phyloP scores from a whole-genome alignment of 108 stramenopile genomes.

The Nitzschia sp. region DNA sequence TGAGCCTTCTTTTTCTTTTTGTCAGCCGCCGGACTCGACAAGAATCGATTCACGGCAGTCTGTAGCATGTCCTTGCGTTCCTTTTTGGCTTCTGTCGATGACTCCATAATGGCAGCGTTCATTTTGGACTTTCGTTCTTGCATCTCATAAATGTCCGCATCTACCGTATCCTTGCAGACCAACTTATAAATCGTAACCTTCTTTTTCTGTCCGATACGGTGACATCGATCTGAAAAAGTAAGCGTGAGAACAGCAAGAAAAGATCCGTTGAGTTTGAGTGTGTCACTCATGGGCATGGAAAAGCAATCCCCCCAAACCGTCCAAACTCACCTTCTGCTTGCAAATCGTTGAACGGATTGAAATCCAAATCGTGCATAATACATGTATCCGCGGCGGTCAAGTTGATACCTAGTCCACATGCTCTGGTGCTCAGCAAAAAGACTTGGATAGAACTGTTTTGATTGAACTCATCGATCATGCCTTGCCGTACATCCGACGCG shows the following conservation, averaged over 20 bases:
- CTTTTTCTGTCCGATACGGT: conserved; percentile 81
- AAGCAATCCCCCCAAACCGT: too few species aligned
- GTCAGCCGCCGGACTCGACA: too few species aligned
- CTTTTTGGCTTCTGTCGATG: conserved; percentile 37
- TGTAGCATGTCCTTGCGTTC: conserved; percentile 36
- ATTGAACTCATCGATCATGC: conserved; percentile 77
- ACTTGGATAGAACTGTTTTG: conserved; percentile 58
- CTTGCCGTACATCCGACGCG: conserved; percentile 71
- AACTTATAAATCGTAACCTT: conserved; percentile 75
- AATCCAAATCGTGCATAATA: conserved; percentile 96
- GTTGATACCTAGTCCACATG: conserved; percentile 67
- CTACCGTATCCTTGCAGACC: conserved; percentile 72
- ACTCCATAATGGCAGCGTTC: conserved; percentile 79
- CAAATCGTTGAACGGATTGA: conserved; percentile 96
- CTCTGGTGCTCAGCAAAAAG: conserved; percentile 82
- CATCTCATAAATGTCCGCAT: conserved; percentile 79
- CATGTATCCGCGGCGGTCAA: conserved; percentile 94
- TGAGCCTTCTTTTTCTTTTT: too few species aligned
- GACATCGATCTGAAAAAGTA: conserved; percentile 34
- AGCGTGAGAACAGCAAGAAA: neutral
- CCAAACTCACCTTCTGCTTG: conserved; percentile 88
- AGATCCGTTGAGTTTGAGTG: conserved; percentile 14
- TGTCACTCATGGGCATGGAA: too few species aligned
- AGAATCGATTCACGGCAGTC: conserved; percentile 24
- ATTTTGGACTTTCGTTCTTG: conserved; percentile 79